Conservation (phyloP, 1,139 yeast genomes). For the Kodamaea alishanica region DNA sequence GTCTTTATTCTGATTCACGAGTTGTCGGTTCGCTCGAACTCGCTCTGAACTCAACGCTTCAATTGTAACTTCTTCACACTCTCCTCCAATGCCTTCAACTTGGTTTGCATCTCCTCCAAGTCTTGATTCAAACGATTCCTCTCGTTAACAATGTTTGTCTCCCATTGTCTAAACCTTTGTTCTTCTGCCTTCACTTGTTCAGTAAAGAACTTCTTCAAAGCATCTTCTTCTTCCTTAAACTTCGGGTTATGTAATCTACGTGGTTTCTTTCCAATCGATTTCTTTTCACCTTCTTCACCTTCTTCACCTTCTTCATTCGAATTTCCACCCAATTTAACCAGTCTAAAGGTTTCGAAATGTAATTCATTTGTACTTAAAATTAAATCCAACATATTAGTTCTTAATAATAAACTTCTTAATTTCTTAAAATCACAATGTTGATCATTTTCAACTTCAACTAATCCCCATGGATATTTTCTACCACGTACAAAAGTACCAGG, state of each 20-base stretch:
- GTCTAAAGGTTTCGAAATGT: slow-evolving; percentile 87
- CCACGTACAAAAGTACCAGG: slow-evolving; percentile 81
- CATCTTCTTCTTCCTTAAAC: slow-evolving; percentile 94
- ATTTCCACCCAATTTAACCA: slow-evolving; percentile 68
- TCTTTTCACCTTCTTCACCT: slow-evolving; percentile 27
- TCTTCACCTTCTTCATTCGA: slow-evolving; percentile 22
- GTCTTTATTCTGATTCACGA: no score
- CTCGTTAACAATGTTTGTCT: slow-evolving; percentile 89
- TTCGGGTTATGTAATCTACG: slow-evolving; percentile 75
- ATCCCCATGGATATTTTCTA: slow-evolving; percentile 96
- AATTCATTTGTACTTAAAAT: slow-evolving; percentile 84
- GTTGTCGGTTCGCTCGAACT: no score
- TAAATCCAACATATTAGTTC: slow-evolving; percentile 92
- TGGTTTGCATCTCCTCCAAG: slow-evolving; percentile 79
- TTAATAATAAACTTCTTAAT: slow-evolving; percentile 77
- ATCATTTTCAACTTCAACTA: slow-evolving; percentile 95
- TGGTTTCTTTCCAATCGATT: slow-evolving; percentile 38
- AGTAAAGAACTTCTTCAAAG: slow-evolving; percentile 91
- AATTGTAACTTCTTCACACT: slow-evolving; percentile 68
- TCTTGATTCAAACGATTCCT: slow-evolving; percentile 92
- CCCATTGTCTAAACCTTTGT: slow-evolving; percentile 97
- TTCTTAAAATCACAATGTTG: slow-evolving; percentile 93
- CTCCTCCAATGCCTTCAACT: slow-evolving; percentile 68
- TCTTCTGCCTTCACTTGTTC: slow-evolving; percentile 98
- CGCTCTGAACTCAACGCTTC: slow-evolving; percentile 24